Base-by-base conservation (phyloP, 257 asterid species). In the Cruciata laevipes region DNA sequence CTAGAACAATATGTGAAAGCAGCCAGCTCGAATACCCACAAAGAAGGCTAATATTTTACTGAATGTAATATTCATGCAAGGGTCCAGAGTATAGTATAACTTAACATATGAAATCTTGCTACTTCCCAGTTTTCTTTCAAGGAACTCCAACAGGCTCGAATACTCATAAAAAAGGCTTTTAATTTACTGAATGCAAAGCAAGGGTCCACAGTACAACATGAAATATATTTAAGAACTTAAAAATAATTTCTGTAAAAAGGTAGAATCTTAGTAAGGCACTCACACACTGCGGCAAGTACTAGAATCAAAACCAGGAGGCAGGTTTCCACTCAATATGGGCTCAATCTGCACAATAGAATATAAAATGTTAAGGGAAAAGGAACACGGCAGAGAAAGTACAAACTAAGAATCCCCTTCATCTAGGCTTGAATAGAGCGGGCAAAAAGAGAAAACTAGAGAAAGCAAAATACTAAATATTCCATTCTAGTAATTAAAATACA, bases 261-360 rank as follows among this genome's bases (percentile, higher is more conserved):
- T 27, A 69, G 37, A 70, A 63, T 14, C 68, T 64, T 61, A 30
- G 51, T n/a, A 64, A 73, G 76, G 69, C 65, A 88, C 96, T 86
- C 84, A 88, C 97, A 90, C 97, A 68, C 96, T 86, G 84, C 96
- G 91, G 85, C 97, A 88, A 76, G 92, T 77, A 79, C 80, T 86
- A 68, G 96, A 77, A 83, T 90, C 95, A 53, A 90, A 90, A 31
- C 97, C 94, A 71, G 95, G 90, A 30, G 95, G 95, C 79, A 87
- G 80, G 78, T 90, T 90, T 72, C 95, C 97, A 77, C 95, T 90
- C 82, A 83, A 80, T 80, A 87, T 85, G 74, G 95, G 91, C 79
- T 87, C 94, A 71, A 90, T 86, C 97, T 90, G 95, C 89, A 82
- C 64, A 80, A 47, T 61, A 44, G 44, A 65, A 44, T 68, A 35